Base-by-base conservation (phyloP, 192 early-diverging fungal species). In the Helicostylum pulchrum region DNA sequence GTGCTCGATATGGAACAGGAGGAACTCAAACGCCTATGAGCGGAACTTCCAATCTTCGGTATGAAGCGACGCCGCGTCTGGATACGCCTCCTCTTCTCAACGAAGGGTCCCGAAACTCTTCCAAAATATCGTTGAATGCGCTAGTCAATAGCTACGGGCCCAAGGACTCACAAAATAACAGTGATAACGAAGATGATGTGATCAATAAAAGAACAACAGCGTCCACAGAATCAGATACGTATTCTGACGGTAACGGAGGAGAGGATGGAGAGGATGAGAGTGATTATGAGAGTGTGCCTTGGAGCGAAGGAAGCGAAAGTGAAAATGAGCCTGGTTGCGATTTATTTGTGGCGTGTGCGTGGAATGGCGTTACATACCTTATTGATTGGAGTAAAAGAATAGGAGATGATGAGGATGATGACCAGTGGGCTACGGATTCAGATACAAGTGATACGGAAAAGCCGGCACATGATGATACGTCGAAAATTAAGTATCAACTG, bases 351-450 rank as follows among this genome's bases (percentile, higher is more conserved):
- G 78, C 75, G 0, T 84, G 83, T 48, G 79, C 83, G 0, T 84
- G 83, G 83, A 82, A 81, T 53, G 83, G 83, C 0, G 71, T 75
- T 19, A 84, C 83, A 7, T 84, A 80, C 47, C 65, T 84, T 21
- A 84, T 84, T 53, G 83, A 84, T 17, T 75, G 74, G 74, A 75
- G 68, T 21, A 59, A 67, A 45, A 59, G 52, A 12, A 31, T 61
- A 9, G 58, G 61, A 44, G 57, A 71, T 20, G 68, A 62, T 34
- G 31, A n/a, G 2, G 62, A 53, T 17, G 67, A 61, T 17, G 55
- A 30, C 17, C 3, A 2, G 3, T 2, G 32, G 12, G 43, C 59
- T 19, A 53, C 20, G n/a, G 20, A 36, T 2, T 44, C 57, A 4
- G 61, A 62, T 36, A 15, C 44, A 0, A 36, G 26, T 26, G 9